Conservation (phyloP, 805 yeast species). For the Yarrowia bubula region DNA sequence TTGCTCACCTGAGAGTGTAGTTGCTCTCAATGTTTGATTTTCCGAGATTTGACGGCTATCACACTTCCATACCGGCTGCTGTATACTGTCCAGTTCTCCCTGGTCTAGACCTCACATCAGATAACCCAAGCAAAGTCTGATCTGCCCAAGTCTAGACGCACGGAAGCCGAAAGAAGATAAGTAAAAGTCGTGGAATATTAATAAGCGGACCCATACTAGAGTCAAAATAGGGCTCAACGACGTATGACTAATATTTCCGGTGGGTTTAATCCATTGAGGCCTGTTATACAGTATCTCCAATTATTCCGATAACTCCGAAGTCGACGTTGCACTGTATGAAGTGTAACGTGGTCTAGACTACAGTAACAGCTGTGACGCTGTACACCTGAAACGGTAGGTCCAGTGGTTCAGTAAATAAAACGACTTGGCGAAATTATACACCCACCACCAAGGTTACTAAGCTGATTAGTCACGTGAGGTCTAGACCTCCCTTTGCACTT, state of each 20-base stretch:
- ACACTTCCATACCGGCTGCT: too few relatives aligned
- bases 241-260: too few relatives aligned
- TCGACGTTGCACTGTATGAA: conserved; percentile 2
- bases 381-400: too few relatives aligned
- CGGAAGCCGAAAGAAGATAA: conserved; percentile 13
- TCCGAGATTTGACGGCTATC: neutral
- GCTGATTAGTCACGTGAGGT: neutral
- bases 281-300: neutral
- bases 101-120: conserved; percentile 21
- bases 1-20: neutral
- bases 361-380: neutral
- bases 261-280: too few relatives aligned
- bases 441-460: neutral
- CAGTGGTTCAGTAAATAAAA: neutral
- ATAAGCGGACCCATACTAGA: too few relatives aligned
- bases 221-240: too few relatives aligned
- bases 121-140: conserved; percentile 21
- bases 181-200: too few relatives aligned
- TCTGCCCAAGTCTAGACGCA: conserved; percentile 19
- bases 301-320: neutral
- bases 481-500: neutral
- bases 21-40: neutral
- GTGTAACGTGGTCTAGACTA: conserved; percentile 10
- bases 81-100: neutral
- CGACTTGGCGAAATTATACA: too few relatives aligned